Evolutionary conservation across 768 basidiomycete species (phyloP).

Genomic region (Amanita rimosa): DNA sequence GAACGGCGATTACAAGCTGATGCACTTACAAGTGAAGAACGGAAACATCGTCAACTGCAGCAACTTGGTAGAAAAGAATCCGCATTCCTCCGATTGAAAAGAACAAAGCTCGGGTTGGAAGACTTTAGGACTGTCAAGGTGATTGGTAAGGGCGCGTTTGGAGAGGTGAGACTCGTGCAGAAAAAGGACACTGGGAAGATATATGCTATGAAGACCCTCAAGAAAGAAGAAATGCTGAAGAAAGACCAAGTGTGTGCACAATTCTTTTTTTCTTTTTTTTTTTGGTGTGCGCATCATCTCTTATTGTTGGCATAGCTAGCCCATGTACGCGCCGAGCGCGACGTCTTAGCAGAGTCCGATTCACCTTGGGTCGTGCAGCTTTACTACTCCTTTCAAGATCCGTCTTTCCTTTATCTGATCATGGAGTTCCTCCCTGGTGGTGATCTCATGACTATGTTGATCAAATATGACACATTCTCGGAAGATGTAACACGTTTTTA

Average conservation of each 20-base stretch:
- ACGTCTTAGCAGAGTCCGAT: conserved; percentile 92
- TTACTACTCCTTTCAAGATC: conserved; percentile 97
- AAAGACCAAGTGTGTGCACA: conserved; percentile 73
- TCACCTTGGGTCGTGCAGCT: conserved; percentile 96
- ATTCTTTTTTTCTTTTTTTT: not conserved
- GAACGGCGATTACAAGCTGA: conserved; percentile 72
- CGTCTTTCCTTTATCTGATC: conserved; percentile 85
- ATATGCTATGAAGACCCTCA: conserved; percentile 97
- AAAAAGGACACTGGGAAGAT: conserved; percentile 97
- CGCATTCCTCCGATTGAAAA: conserved; percentile 74
- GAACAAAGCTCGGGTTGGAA: conserved; percentile 83
- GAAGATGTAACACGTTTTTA: conserved; percentile 98
- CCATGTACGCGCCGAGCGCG: conserved; percentile 95
- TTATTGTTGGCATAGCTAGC: conserved; percentile 51
- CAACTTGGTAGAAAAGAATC: conserved; percentile 84
- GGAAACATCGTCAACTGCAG: conserved; percentile 74
- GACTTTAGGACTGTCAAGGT: conserved; percentile 98
- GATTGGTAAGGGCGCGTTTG: conserved; percentile 98
- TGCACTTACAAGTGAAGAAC: conserved; percentile 63
- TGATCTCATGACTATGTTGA: conserved; percentile 99
- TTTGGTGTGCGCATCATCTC: not conserved
- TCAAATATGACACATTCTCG: conserved; percentile 98
- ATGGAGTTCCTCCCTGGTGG: conserved; percentile 99
- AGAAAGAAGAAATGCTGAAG: conserved; percentile 98
- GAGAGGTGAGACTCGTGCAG: conserved; percentile 94